Base-by-base conservation (phyloP, 768 basidiomycete genomes). In the Phylloporus sp. region DNA sequence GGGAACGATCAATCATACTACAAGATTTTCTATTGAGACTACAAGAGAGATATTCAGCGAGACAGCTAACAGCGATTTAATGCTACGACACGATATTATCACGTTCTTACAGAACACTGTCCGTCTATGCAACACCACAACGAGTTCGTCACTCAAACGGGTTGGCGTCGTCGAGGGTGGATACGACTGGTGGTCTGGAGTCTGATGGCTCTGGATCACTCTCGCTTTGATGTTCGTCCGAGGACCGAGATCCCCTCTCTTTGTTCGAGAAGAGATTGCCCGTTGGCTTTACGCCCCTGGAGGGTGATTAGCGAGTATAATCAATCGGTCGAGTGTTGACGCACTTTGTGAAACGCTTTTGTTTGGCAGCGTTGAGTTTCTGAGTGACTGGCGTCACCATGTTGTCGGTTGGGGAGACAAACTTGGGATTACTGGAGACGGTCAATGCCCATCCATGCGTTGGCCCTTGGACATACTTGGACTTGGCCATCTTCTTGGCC, bases 371-470 rank as follows among this genome's bases (percentile, higher is more conserved):
- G 40, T 75, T 86, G 42, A 98, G 77, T 68, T 97, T 98, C 69
- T 93, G 86, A 6, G 93, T 89, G 64, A 82, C 82, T 4, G 95
- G 95, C 3, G 92, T 95, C 76, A 97, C 81, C 68, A 98, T 75
- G 63, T 87, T 90, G 67, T 99, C 95, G 9, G 95, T 96, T 3
- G 95, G 95, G 15, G 95, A 97, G 59, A 94, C 74, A 61, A 80
- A 91, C 27, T 80, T 81, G 18, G 90, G 86, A 65, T 96, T 96
- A 65, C 91, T 92, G 63, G 24, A 14, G 14, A 50, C 15, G 29
- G 42, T 56, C 57, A 23, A 33, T 33, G 22, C 24, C 28, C 5
- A 20, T 36, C 9, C 34, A 31, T 17, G 15, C 13, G 23, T 26
- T 40, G 27, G 23, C 26, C 24, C 26, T 28, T 33, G 23, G 22